Evolutionary conservation across 345 rosid species (phyloP).

Genomic region (Corymbia maculata): DNA sequence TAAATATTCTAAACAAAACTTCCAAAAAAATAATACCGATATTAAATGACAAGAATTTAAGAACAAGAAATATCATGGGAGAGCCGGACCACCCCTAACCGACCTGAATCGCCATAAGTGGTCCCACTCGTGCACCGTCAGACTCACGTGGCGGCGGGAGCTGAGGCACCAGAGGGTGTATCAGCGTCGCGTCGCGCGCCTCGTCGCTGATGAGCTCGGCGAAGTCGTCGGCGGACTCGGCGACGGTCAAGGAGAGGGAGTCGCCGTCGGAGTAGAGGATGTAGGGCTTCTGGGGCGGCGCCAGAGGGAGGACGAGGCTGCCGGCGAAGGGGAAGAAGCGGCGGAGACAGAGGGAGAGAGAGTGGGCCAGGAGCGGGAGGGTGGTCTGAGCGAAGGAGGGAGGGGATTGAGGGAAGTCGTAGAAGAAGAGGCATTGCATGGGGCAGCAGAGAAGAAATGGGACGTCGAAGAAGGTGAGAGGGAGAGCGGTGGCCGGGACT

Average conservation of each 20-base stretch:
- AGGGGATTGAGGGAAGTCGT: slow-evolving; percentile 13
- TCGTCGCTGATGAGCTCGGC: neutral
- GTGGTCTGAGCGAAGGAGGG: slow-evolving; percentile 7
- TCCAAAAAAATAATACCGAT: neutral
- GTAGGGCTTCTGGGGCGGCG: slow-evolving; percentile 10
- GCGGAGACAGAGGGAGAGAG: slow-evolving; percentile 34
- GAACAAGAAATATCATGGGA: neutral
- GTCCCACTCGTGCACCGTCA: neutral
- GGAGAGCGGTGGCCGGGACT: slow-evolving; percentile 15
- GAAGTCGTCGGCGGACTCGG: slow-evolving; percentile 15
- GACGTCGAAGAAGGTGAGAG: slow-evolving; percentile 29
- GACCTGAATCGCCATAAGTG: slow-evolving; percentile 20
- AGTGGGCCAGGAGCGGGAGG: slow-evolving; percentile 32
- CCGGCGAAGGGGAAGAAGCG: slow-evolving; percentile 34
- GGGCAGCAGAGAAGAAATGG: slow-evolving; percentile 14
- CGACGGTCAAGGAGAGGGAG: slow-evolving; percentile 10
- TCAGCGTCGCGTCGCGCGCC: neutral
- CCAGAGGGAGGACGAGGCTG: slow-evolving; percentile 6
- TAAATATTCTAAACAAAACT: neutral
- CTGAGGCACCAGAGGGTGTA: slow-evolving; percentile 16
- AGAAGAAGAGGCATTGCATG: slow-evolving; percentile 23
- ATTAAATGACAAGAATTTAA: neutral
- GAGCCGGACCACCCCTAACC: neutral
- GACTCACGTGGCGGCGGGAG: neutral
- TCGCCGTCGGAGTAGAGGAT: slow-evolving; percentile 1